Evolutionary conservation across 2,329 filamentous ascomycete genomes (phyloP).

Genomic region (Monilinia polystroma): DNA sequence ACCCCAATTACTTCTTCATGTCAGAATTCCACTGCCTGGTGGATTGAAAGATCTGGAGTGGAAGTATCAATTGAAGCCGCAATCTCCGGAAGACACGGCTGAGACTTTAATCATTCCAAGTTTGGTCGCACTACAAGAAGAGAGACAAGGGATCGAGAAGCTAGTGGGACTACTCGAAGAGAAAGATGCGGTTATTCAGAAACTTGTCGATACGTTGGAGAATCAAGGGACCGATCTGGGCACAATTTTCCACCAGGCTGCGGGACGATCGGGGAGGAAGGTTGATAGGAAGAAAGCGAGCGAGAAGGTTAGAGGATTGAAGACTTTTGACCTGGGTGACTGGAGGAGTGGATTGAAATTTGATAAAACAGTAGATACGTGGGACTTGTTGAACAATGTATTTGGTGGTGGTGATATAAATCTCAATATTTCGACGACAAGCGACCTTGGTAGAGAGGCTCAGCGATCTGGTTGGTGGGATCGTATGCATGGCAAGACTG

Average conservation of each 20-base stretch:
- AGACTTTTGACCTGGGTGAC: constrained; percentile 44
- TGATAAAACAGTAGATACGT: constrained; percentile 24
- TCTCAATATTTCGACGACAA: background rate
- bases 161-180: constrained; percentile 48
- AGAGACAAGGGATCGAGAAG: constrained; percentile 43
- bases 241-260: constrained; percentile 49
- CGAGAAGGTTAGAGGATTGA: constrained; percentile 48
- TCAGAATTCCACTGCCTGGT: constrained; percentile 60
- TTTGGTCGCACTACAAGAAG: constrained; percentile 47
- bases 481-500: constrained; percentile 32
- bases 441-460: constrained; percentile 6
- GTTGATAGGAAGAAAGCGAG: constrained; percentile 42
- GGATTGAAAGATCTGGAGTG: constrained; percentile 64
- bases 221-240: constrained; percentile 51
- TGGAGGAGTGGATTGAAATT: constrained; percentile 30
- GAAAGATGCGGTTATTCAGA: constrained; percentile 56
- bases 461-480: constrained; percentile 36
- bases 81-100: constrained; percentile 43
- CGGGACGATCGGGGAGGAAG: constrained; percentile 42
- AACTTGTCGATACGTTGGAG: constrained; percentile 54
- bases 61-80: constrained; percentile 56
- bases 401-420: constrained; percentile 25
- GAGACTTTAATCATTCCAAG: constrained; percentile 48
- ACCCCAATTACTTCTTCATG: constrained; percentile 43
- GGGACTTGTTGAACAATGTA: constrained; percentile 30